A percentile compares a stretch with the other conserved stretches of the same genome.
phyloP scores from a whole-genome alignment of 2,329 filamentous ascomycete species.

The Colletotrichum sp. region DNA sequence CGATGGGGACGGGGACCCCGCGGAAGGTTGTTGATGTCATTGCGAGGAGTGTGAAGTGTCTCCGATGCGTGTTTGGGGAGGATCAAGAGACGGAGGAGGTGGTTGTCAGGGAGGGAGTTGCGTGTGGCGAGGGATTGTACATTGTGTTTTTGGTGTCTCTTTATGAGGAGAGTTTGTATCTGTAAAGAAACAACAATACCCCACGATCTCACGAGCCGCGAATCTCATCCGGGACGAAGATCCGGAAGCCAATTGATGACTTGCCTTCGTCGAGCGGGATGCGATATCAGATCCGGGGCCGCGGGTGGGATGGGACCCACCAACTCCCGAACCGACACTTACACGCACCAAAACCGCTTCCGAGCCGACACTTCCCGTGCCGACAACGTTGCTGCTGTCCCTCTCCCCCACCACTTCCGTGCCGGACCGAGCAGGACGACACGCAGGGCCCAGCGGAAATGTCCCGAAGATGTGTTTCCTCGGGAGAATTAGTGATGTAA shows the following conservation, averaged over 20 bases:
- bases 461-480: background rate
- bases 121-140: background rate
- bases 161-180: background rate
- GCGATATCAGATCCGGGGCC: background rate
- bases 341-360: background rate
- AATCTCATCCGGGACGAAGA: background rate
- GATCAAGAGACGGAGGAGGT: background rate
- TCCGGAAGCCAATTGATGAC: background rate
- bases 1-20: background rate
- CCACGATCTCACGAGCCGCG: background rate
- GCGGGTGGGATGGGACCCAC: background rate
- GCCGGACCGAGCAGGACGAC: background rate
- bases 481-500: background rate
- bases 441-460: background rate
- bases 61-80: background rate
- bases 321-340: background rate
- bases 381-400: background rate
- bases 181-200: accelerated
- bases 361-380: background rate
- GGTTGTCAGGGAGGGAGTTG: background rate
- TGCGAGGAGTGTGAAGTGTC: background rate
- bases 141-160: background rate
- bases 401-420: background rate
- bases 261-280: background rate
- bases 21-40: background rate